Conservation (phyloP, 2,329 filamentous ascomycete species). For the Colletotrichum sojae region DNA sequence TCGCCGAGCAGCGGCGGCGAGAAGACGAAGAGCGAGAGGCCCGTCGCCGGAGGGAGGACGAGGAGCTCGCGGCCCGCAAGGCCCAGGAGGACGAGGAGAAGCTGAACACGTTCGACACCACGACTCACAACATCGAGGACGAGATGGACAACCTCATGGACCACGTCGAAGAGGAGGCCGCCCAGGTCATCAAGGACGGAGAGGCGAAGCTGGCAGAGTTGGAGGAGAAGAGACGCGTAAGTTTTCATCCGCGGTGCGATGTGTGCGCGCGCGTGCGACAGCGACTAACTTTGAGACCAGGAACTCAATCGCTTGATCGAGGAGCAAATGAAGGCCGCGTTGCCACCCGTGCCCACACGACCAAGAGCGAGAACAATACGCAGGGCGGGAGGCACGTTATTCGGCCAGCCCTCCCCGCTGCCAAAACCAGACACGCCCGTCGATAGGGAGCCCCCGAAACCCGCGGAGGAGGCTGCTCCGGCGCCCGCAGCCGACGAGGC, state of each 20-base stretch:
- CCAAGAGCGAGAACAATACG: slow-evolving; percentile 35
- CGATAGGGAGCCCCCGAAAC: not conserved
- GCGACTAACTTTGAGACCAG: slow-evolving; percentile 43
- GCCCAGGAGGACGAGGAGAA: slow-evolving; percentile 50
- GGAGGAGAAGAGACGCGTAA: slow-evolving; percentile 51
- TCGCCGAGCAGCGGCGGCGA: slow-evolving; percentile 53
- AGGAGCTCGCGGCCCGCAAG: slow-evolving; percentile 47
- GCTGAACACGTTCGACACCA: slow-evolving; percentile 47
- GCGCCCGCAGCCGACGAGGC: not conserved
- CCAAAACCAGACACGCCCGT: slow-evolving; percentile 2
- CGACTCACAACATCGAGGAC: slow-evolving; percentile 52
- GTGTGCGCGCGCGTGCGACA: not conserved
- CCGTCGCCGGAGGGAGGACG: slow-evolving; percentile 54
- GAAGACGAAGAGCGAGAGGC: slow-evolving; percentile 59
- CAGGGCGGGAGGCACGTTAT: not conserved
- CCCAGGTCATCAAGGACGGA: slow-evolving; percentile 49
- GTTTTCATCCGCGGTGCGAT: not conserved
- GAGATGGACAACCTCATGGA: slow-evolving; percentile 54
- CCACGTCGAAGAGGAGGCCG: slow-evolving; percentile 50
- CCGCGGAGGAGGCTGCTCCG: not conserved
- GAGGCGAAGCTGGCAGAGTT: slow-evolving; percentile 50
- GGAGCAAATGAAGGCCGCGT: slow-evolving; percentile 53
- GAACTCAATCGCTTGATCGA: slow-evolving; percentile 60
- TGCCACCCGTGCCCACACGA: slow-evolving; percentile 48
- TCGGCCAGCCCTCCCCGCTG: slow-evolving; percentile 24